These are phyloP conservation scores for Neurospora sp. DNA, from an alignment of 495 filamentous ascomycete genomes.

Conservation along the genomic window DNA sequence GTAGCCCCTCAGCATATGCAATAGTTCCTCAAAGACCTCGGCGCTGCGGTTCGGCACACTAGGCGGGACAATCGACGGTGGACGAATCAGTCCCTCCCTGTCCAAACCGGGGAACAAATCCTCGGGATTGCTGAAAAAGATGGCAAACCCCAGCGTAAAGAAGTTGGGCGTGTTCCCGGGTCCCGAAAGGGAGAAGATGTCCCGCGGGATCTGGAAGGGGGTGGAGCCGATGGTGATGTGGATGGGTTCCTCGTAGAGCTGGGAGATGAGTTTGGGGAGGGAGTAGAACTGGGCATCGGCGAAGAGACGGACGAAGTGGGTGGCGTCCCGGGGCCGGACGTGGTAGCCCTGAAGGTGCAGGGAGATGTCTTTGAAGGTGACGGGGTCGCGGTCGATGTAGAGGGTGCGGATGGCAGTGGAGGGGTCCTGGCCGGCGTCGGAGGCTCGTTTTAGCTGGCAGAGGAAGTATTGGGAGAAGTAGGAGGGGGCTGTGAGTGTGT, in stretches of 20 bases:
- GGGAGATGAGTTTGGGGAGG: conserved; percentile 79
- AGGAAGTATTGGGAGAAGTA: conserved; percentile 96
- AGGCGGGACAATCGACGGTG: conserved; percentile 77
- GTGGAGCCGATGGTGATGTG: conserved; percentile 79
- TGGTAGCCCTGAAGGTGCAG: conserved; percentile 93
- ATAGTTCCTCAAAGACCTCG: conserved; percentile 68
- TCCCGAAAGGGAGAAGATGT: conserved; percentile 56
- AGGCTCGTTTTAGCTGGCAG: conserved; percentile 59
- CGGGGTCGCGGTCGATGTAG: conserved; percentile 92
- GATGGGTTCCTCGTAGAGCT: conserved; percentile 89
- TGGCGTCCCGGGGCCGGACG: conserved; percentile 68
- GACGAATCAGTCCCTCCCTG: conserved; percentile 70
- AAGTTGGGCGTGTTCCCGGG: conserved; percentile 91
- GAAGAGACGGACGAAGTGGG: conserved; percentile 84
- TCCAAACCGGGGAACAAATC: conserved; percentile 84
- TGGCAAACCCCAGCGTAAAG: conserved; percentile 85
- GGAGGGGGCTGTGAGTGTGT: conserved; percentile 62
- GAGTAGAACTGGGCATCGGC: conserved; percentile 95
- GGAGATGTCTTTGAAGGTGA: conserved; percentile 80
- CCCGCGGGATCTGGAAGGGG: conserved; percentile 81
- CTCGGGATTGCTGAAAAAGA: conserved; percentile 72
- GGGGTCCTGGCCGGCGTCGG: conserved; percentile 45
- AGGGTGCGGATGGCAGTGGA: conserved; percentile 50
- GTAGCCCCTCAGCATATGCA: conserved; percentile 86
- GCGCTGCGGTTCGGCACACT: conserved; percentile 70